Base-by-base conservation (phyloP, 495 filamentous ascomycete genomes). In the Podospora sp. region DNA sequence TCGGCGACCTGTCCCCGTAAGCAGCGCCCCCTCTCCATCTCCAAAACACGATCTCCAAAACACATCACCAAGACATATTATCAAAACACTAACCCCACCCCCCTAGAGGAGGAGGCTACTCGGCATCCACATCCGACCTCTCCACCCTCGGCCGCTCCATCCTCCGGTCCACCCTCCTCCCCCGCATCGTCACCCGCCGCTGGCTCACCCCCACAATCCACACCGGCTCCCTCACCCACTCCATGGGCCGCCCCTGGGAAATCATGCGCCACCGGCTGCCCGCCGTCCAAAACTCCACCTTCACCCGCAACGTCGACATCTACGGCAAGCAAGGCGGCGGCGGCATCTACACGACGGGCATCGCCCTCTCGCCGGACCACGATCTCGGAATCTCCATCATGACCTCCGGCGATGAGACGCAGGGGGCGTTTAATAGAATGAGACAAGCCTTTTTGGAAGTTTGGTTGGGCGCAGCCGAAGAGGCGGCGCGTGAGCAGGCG, bases 191-290 rank as follows among this genome's bases (percentile, higher is more conserved):
- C 21, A 88, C 85, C 0, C 77, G 83, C 58, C 64, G 75, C 36
- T 88, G 83, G 86, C 63, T 89, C 49, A 84, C 85, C 64, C 84
- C 84, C 1, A 11, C 67, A n/a, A 63, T 75, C 1, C 77, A 82
- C 66, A 82, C 82, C 9, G 76, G 82, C 3, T 74, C 73, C 16
- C 63, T 79, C 0, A 66, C 65, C 2, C 63, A 74, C 25, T 76
- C 78, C 20, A 76, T 87, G 46, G 85, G 86, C 12, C 77, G 81
- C 0, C 86, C 86, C 1, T 87, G 84, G 84, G 86, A 87, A 60
- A 86, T 76, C 68, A 73, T 79, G 14, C 60, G 60, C 20, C 35
- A 51, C 27, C 18, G 21, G 29, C 21, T 52, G 0, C 53, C 60
- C 24, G 61, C 63, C 52, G 59, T 53, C 11, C n/a, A 33, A 2